Evolutionary conservation across 163 green algal species (phyloP), one percentile per base, ranked within the genome.

Genomic region (Picocystis sp.): DNA sequence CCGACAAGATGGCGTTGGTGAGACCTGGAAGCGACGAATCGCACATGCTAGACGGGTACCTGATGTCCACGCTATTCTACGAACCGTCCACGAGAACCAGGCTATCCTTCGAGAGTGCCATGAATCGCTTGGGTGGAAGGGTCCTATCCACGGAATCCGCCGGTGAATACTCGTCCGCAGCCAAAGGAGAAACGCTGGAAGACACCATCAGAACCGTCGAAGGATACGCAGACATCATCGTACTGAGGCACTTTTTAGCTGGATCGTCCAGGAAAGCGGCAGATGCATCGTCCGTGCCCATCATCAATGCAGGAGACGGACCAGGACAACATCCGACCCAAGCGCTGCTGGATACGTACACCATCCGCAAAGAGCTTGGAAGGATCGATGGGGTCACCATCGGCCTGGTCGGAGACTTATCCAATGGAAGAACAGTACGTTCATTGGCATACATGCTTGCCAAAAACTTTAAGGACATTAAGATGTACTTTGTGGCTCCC

Each of bases 11-110:
- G 88, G 85, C 93, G 56, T 52, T 66, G 13, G 64, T 86, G 9
- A 42, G 64, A 22, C 73, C 67, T 0, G 60, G 65, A 34, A 81
- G 69, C 1, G 63, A 68, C 10, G 78, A 73, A 23, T 69, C 71
- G 2, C 57, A 58, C 12, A 58, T 80, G 56, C 67, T 99, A 38
- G 61, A 92, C 13, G 91, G 91, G n/a, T 80, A 80, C 53, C 70
- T 95, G 11, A 96, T 97, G 87, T 80, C 84, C 17, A 98, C 91
- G 2, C 77, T 99, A 2, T 99, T 99, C 64, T 99, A 99, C 67
- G 91, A 99, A 73, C 91, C 91, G 11, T 98, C 90, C 25, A 99
- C 91, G 6, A 76, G 91, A 38, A 99, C 91, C 15, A 71, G 91
- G 11, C 75, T 99, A 2, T 93, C 79, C 0, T 99, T 99, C 67